These are phyloP conservation scores for Silene noctiflora DNA, from an alignment of 179 eudicot species.

Conservation along the genomic window DNA sequence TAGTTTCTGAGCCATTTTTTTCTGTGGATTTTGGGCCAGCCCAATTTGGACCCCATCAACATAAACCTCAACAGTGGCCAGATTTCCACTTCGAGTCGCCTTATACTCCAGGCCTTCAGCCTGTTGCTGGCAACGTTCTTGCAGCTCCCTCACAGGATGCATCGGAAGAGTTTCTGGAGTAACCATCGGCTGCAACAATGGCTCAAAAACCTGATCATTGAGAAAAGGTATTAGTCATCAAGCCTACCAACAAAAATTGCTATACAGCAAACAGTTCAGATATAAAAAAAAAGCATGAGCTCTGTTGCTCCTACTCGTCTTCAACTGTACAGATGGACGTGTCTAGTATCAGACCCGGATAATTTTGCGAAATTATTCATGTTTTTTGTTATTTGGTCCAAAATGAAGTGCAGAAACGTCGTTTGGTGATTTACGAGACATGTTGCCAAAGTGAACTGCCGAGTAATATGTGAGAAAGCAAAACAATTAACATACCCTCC, in stretches of 20 bases:
- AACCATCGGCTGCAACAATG: constrained; percentile 93
- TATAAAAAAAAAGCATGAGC: not conserved
- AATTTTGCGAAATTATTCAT: not conserved
- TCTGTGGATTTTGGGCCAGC: constrained; percentile 89
- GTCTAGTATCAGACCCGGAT: not conserved
- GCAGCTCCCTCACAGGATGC: constrained; percentile 99
- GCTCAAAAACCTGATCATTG: constrained; percentile 72
- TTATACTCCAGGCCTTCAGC: constrained; percentile 98
- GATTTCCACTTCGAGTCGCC: constrained; percentile 76
- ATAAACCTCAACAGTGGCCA: constrained; percentile 93
- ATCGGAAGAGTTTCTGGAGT: constrained; percentile 99
- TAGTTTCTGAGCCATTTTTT: constrained; percentile 98
- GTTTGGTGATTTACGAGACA: not conserved
- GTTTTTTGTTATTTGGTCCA: not conserved
- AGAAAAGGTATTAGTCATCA: constrained; percentile 2
- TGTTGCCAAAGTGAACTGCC: not conserved
- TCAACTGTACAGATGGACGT: not conserved
- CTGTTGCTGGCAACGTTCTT: constrained; percentile 97
- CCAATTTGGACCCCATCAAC: constrained; percentile 92
- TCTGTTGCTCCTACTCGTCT: not conserved
- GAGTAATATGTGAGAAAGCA: not conserved
- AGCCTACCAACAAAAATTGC: not conserved
- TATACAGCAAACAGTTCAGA: not conserved
- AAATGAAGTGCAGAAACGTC: not conserved
- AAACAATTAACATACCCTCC: constrained; percentile 55